Evolutionary conservation across 2,329 filamentous ascomycete species (phyloP).

Genomic region (Aspergillus quadricinctus): DNA sequence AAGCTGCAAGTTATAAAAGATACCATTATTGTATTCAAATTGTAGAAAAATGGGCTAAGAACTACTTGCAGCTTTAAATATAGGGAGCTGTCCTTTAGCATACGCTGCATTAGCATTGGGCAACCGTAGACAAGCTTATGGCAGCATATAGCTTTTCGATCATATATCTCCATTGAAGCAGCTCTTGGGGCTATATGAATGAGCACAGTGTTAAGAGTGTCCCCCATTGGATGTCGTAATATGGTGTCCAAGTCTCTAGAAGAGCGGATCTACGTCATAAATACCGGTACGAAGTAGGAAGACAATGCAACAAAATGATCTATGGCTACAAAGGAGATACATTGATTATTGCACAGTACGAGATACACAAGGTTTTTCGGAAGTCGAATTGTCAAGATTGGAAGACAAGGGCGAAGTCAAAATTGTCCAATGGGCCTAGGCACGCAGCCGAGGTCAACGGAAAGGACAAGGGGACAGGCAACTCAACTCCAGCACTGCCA

Average conservation of each 20-base stretch:
- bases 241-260: background rate
- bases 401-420: constrained; percentile 23
- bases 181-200: background rate
- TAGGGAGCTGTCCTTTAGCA: background rate
- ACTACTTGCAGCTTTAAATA: background rate
- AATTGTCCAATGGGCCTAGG: constrained; percentile 11
- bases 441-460: constrained; percentile 15
- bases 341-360: constrained; percentile 44
- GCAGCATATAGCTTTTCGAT: background rate
- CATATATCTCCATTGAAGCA: background rate
- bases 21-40: background rate
- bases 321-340: constrained; percentile 41
- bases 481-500: constrained; percentile 8
- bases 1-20: background rate
- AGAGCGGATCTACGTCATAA: background rate
- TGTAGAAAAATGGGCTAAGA: background rate
- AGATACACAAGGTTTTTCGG: constrained; percentile 36
- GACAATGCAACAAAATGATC: constrained; percentile 21
- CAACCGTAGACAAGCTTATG: background rate
- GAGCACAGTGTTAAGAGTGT: background rate
- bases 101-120: background rate
- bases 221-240: background rate
- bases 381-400: constrained; percentile 25
- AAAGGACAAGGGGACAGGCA: constrained; percentile 6
- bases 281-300: background rate